Evolutionary conservation across 1,139 yeast genomes (phyloP), one percentile per base, ranked within the genome.

Genomic region (Suhomyces ambrosiae): DNA sequence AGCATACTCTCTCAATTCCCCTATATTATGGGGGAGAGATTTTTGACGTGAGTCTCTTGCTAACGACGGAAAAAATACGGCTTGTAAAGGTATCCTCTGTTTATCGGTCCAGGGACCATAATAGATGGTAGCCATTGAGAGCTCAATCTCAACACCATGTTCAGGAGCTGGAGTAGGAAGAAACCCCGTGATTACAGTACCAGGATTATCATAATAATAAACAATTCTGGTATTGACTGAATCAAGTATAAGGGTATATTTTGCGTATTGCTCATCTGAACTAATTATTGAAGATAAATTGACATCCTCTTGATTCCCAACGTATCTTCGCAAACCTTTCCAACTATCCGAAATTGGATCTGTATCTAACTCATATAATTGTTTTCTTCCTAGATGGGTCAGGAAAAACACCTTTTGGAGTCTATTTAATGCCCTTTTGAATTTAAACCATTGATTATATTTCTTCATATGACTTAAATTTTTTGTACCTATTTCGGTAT

Each of bases 91-190:
- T 2, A 72, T 71, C 15, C 96, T 59, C 57, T 92, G 95, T 30
- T 90, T 77, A 44, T 90, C 95, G 0, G 97, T 86, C 97, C 97
- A 90, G 0, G 98, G 95, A 0, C 98, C 98, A 53, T 87, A 90
- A 48, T 84, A 84, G 1, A 88, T 65, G 0, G 87, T 82, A 0
- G 90, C 82, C 44, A 76, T 74, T 1, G 76, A 71, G 4, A 88
- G 51, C 13, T 68, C 71, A 12, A 89, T 40, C 40, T 84, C 84
- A 5, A 82, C 53, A 0, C 90, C 92, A 56, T 76, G 77, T 41
- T 74, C 77, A 0, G 97, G 96, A 0, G 80, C 33, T 4, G 33
- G 10, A 7, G 14, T 12, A 3, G 21, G 27, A 3, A 18, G 10
- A 5, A 23, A 17, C 4, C 12, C 7, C 3, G 29, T 18, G 3